Base-by-base conservation (phyloP, 805 yeast genomes). In the Saturnispora sanitii region DNA sequence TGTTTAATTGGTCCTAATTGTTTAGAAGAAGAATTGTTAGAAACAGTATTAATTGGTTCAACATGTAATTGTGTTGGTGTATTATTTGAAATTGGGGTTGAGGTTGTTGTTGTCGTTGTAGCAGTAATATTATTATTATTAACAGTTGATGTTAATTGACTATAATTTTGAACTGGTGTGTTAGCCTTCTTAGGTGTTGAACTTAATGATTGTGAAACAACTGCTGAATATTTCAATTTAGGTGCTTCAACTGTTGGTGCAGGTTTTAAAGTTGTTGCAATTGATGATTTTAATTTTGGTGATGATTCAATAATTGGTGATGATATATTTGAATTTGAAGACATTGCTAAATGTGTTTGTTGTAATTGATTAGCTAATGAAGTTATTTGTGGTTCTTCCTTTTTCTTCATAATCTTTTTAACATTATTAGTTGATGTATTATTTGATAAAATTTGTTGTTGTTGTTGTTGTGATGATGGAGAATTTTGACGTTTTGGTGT, bases 311-410 rank as follows among this genome's bases (percentile, higher is more conserved):
- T 11, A 3, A 37, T 16, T 6, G 39, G 22, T 15, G 38, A 28
- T n/a, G 38, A 27, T 6, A 7, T 12, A 52, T 20, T 55, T 57
- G 3, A 61, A 55, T 18, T 8, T 7, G 9, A 6, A 17, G n/a
- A 20, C 23, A 27, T 27, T 7, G 30, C 19, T 19, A 32, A 32
- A 32, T 57, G 57, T 4, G 65, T 48, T 23, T 49, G 48, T 18
- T 43, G 40, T 8, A 54, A 22, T 11, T 47, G 50, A 31, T 38
- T 43, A 20, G 44, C 50, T 11, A 33, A 11, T 20, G 42, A 29
- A 18, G 35, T 23, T 9, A 26, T 25, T 30, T 36, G 31, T 16
- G 37, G 18, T 9, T 38, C 34, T 21, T 44, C 41, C 19, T 33
- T 34, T 27, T 34, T 40, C 28, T 35, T 36, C 13, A 40, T 18